Evolutionary conservation across 805 yeast genomes (phyloP).

Genomic region (Wickerhamiella spandovensis): DNA sequence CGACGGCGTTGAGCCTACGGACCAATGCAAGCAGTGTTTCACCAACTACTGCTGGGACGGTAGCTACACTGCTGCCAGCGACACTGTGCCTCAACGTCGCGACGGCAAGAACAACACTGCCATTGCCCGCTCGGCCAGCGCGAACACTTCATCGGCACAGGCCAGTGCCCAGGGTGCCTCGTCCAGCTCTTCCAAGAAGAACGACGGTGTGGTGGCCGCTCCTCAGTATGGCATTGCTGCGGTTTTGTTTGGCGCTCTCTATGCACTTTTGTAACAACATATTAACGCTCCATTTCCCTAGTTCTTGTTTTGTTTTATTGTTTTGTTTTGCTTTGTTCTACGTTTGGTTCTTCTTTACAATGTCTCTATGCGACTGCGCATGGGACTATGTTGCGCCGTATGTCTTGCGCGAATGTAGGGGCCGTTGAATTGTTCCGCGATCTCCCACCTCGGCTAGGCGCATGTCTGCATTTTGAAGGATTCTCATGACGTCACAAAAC

Average conservation of each 20-base stretch:
- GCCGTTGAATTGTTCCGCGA: too few species aligned
- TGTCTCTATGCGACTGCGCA: too few species aligned
- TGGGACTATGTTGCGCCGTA: too few species aligned
- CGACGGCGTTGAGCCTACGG: conserved; percentile 42
- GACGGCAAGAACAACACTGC: conserved; percentile 25
- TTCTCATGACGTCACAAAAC: not conserved
- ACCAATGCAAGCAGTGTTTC: conserved; percentile 65
- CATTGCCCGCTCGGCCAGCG: not conserved
- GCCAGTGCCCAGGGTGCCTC: not conserved
- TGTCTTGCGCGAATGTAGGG: too few species aligned
- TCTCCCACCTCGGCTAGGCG: not conserved
- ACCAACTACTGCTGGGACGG: conserved; percentile 72
- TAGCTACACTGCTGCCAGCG: not conserved
- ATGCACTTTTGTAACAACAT: not conserved
- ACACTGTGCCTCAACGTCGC: conserved; percentile 12
- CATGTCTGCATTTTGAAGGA: not conserved
- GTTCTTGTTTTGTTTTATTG: too few species aligned
- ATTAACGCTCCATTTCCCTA: not conserved
- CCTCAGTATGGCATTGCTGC: conserved; percentile 10
- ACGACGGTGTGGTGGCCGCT: not conserved
- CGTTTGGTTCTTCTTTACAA: too few species aligned
- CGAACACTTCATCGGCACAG: not conserved
- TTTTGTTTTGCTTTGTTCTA: too few species aligned
- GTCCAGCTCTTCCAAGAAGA: conserved; percentile 1
- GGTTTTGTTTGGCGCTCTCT: not conserved